These are phyloP conservation scores for Pseudogymnoascus sp. DNA, from an alignment of 2,329 filamentous ascomycete species.

Conservation along the genomic window DNA sequence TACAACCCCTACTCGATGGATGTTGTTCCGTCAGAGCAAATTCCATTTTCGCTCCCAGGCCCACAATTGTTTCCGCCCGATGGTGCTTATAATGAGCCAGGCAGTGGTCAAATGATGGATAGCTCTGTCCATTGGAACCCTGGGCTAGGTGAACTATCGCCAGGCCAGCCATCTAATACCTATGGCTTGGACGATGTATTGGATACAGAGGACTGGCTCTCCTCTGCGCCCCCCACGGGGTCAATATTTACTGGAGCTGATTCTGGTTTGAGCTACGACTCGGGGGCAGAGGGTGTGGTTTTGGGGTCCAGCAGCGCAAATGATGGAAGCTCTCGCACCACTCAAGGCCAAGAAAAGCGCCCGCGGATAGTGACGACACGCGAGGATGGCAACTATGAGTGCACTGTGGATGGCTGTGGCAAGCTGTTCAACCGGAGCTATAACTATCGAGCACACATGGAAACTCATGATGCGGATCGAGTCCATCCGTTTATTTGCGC, in stretches of 20 bases:
- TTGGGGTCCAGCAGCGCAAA: background rate
- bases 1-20: background rate
- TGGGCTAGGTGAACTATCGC: background rate
- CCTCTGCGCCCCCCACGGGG: background rate
- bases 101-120: background rate
- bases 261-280: background rate
- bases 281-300: background rate
- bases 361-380: background rate
- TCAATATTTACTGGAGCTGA: background rate
- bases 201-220: background rate
- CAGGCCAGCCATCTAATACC: background rate
- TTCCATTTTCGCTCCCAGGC: background rate
- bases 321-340: background rate
- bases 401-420: slow-evolving; percentile 59
- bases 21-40: background rate
- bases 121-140: background rate
- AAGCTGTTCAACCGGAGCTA: slow-evolving; percentile 75
- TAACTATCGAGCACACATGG: slow-evolving; percentile 80
- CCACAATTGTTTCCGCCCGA: background rate
- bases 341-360: background rate
- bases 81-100: background rate
- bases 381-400: slow-evolving; percentile 30
- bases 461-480: slow-evolving; percentile 68
- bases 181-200: background rate
- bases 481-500: slow-evolving; percentile 63